These are phyloP conservation scores for Leccinum truebloodii DNA, from an alignment of 768 basidiomycete genomes.

Conservation along the genomic window DNA sequence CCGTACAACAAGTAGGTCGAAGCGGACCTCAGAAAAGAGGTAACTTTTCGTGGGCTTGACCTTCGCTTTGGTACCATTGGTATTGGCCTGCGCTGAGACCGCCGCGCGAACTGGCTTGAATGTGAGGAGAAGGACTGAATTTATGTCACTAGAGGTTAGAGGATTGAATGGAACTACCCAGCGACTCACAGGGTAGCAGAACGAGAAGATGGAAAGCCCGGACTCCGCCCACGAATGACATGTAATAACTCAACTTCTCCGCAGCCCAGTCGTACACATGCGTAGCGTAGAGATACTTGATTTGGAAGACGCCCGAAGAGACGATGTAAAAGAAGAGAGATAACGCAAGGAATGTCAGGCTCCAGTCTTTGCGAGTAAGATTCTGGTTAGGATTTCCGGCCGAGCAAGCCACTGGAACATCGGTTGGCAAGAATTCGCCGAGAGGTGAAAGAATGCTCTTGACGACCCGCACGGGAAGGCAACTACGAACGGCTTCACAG, in stretches of 20 bases:
- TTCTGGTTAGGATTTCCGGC: slow-evolving; percentile 66
- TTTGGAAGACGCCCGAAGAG: slow-evolving; percentile 68
- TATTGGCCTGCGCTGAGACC: slow-evolving; percentile 4
- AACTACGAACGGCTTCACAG: slow-evolving; percentile 8
- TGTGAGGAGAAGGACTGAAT: slow-evolving; percentile 56
- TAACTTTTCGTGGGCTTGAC: slow-evolving; percentile 46
- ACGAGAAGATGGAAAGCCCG: slow-evolving; percentile 68
- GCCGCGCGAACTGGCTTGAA: slow-evolving; percentile 50
- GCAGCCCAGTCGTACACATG: slow-evolving; percentile 72
- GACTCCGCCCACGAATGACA: slow-evolving; percentile 64
- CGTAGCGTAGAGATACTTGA: slow-evolving; percentile 79
- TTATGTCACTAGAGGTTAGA: slow-evolving; percentile 34
- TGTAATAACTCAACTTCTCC: slow-evolving; percentile 72
- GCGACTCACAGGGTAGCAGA: slow-evolving; percentile 62
- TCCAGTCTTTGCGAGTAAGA: slow-evolving; percentile 62
- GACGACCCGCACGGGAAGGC: slow-evolving; percentile 30
- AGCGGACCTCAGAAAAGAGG: slow-evolving; percentile 60
- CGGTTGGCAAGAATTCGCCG: slow-evolving; percentile 64
- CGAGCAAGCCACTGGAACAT: slow-evolving; percentile 40
- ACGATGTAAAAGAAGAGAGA: slow-evolving; percentile 65
- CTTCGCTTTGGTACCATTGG: slow-evolving; percentile 35
- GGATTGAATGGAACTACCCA: slow-evolving; percentile 17
- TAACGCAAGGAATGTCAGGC: slow-evolving; percentile 66
- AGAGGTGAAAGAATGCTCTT: slow-evolving; percentile 62
- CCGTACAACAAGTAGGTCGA: slow-evolving; percentile 68